A percentile compares a stretch with the other conserved stretches of the same genome.
These are phyloP conservation scores for Torulaspora indica DNA, from an alignment of 805 yeast genomes.

Conservation along the genomic window DNA sequence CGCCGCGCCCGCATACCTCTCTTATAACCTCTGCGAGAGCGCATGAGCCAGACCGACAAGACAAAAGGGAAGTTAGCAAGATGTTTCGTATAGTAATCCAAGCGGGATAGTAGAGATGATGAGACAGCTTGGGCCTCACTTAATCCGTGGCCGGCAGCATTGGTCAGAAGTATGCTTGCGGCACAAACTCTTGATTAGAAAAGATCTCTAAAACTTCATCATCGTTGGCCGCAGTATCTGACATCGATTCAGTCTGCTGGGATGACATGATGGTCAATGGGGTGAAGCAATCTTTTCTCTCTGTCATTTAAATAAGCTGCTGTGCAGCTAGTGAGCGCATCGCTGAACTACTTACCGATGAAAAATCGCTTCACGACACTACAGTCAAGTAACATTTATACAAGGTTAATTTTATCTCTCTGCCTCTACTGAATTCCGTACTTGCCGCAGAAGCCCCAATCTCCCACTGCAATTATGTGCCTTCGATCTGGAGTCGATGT, in stretches of 20 bases:
- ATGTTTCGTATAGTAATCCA: constrained; percentile 60
- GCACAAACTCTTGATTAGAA: constrained; percentile 60
- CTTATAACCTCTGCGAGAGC: too few relatives aligned
- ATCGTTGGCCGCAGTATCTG: constrained; percentile 7
- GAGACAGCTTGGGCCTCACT: constrained; percentile 45
- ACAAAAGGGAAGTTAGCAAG: too few relatives aligned
- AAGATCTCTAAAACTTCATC: constrained; percentile 57
- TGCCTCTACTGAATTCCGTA: constrained; percentile 4
- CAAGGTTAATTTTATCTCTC: not conserved
- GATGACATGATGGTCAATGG: not conserved
- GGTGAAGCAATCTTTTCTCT: not conserved
- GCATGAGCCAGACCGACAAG: too few relatives aligned
- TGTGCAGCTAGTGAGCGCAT: too few relatives aligned
- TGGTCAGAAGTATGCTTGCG: constrained; percentile 55
- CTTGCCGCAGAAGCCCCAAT: constrained; percentile 20
- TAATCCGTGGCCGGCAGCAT: constrained; percentile 34
- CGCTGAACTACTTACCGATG: too few relatives aligned
- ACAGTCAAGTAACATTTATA: too few relatives aligned
- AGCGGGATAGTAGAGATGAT: constrained; percentile 49
- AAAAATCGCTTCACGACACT: not conserved
- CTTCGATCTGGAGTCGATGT: constrained; percentile 5
- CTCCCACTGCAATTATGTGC: constrained; percentile 20
- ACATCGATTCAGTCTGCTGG: not conserved
- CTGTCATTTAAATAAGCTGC: not conserved
- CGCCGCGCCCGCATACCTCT: too few relatives aligned